Percentiles rank a stretch among this genome's conserved stretches.
Evolutionary conservation across 208 protist genomes (phyloP).

Genomic region (Crithidia expoeki): DNA sequence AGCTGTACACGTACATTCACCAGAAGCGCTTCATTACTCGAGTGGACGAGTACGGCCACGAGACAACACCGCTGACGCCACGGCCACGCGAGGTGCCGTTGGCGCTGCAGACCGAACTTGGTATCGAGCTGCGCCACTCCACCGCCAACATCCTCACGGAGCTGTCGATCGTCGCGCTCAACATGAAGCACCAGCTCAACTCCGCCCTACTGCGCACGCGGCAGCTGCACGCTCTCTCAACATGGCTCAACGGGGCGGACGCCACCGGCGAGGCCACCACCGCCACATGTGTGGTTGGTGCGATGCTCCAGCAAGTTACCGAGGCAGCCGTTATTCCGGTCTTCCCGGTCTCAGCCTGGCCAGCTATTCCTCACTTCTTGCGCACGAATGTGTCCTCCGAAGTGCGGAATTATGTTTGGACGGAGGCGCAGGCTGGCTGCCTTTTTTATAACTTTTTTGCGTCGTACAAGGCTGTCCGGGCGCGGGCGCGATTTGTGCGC

Average conservation of each 20-base stretch:
- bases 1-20: conserved; percentile 72
- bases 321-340: conserved; percentile 53
- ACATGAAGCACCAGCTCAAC: conserved; percentile 86
- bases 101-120: conserved; percentile 70
- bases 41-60: conserved; percentile 23
- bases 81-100: conserved; percentile 74
- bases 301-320: conserved; percentile 41
- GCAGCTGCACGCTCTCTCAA: conserved; percentile 47
- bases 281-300: conserved; percentile 26
- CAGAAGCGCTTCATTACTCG: conserved; percentile 61
- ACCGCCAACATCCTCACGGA: conserved; percentile 67
- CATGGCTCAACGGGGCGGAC: conserved; percentile 62
- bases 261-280: background rate
- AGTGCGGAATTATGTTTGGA: conserved; percentile 74
- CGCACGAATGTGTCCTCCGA: conserved; percentile 52
- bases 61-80: conserved; percentile 51
- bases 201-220: conserved; percentile 61
- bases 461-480: conserved; percentile 37
- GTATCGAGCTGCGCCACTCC: conserved; percentile 69
- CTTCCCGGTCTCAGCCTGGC: conserved; percentile 50
- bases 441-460: conserved; percentile 63
- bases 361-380: conserved; percentile 70
- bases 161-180: conserved; percentile 61
- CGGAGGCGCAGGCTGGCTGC: conserved; percentile 37
- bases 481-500: conserved; percentile 42